Base-by-base conservation (phyloP, 2,329 filamentous ascomycete species). In the Pseudohalonectria lignicola region DNA sequence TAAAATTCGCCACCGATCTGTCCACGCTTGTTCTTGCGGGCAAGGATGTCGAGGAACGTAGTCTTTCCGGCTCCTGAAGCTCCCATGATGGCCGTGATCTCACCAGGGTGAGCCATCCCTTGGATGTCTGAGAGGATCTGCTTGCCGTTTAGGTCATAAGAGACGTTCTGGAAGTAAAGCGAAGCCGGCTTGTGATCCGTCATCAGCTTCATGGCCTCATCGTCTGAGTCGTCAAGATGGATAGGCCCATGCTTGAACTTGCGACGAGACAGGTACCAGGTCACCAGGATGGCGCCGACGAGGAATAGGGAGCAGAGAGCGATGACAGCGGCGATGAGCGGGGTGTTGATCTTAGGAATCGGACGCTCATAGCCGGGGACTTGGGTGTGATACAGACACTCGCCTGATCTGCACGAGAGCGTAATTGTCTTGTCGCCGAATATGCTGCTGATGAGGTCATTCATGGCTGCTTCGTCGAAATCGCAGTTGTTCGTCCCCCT, bases 21-120 rank as follows among this genome's bases (percentile, higher is more conserved):
- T 29, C 92, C 93, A 25, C 87, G 79, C 63, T 98, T 98, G 61
- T 96, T 96, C 69, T 96, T 98, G 45, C 88, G 79, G 8, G 92
- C 92, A 34, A 98, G 67, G 42, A 98, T 94, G 54, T 98, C 92
- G 32, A 98, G 67, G 59, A 98, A 96, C 0, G 87, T 94, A 0
- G 92, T 98, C 63, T 98, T 98, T 42, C 92, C 92, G 31, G 92
- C 93, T 21, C 92, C 92, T 1, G 92, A 98, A 7, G 92, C 90
- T 40, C 92, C 92, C 90, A 98, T 98, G 51, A 98, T 94, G 8
- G 92, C 92, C 47, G 90, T 86, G 7, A 96, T 76, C 56, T 98
- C 87, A n/a, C 93, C 93, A 3, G 90, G 87, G 48, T 83, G 82
- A n/a, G 90, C 88, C 31, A 86, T 79, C 34, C 92, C 92, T 46